Base-by-base conservation (phyloP, 176 grass and related monocot species). In the Hsuehochloa calcarea region DNA sequence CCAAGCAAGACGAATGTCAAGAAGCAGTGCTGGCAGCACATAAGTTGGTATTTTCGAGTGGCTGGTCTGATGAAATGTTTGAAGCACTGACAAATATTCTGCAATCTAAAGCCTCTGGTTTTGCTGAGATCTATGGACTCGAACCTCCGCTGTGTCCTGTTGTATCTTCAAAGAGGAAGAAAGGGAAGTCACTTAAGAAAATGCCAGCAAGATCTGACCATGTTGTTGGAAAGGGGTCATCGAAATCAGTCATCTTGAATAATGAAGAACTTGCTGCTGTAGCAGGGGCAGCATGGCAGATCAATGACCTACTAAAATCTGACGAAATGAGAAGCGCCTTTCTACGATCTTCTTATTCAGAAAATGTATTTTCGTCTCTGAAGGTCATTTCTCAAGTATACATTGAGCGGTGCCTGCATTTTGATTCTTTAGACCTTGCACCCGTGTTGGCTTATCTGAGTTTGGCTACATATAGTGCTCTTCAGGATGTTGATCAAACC, bases 51-150 rank as follows among this genome's bases (percentile, higher is more conserved):
- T 45, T 86, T 85, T 75, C 72, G n/a, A 89, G 77, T 85, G 87
- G 82, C 37, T 87, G 80, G 70, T 94, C 86, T 72, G 91, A 94
- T 75, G 87, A 95, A 72, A 88, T 96, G 86, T 90, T 98, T 80
- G 84, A 98, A 92, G 82, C 71, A 65, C 74, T 98, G 74, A 78
- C 89, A 89, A 89, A 81, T 78, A 87, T 80, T 72, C 88, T 98
- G 72, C 89, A 89, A 92, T 86, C 85, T 81, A 77, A 82, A 80
- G 80, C 88, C 22, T 84, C 80, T 86, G 65, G 26, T 68, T 87
- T 97, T 89, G 43, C 80, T 85, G 85, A 68, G 50, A 85, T 85
- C 10, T 94, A 82, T 75, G 84, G 78, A 60, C 13, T 89, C 3
- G 78, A 87, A 66, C 80, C 81, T 79, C 77, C 79, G 31, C 46